phyloP scores from a whole-genome alignment of 78 protist genomes.

The Dictyostelium citrinum region DNA sequence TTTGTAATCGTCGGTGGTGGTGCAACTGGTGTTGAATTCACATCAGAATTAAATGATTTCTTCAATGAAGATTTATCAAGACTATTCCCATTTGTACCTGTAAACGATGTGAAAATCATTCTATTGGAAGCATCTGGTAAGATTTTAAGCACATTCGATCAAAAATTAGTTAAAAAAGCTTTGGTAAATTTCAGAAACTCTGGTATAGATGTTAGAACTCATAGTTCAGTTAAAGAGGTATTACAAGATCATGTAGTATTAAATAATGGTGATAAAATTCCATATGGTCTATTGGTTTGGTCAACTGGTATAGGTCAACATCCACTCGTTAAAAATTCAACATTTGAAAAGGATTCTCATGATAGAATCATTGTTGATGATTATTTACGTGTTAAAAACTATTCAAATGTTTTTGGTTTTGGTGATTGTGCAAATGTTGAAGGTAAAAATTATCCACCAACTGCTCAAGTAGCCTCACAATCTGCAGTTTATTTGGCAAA shows the following conservation, averaged over 20 bases:
- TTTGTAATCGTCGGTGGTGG: conserved; percentile 92
- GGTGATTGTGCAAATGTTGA: conserved; percentile 84
- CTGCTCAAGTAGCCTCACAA: conserved; percentile 85
- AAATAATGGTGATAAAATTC: neutral
- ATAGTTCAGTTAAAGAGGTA: conserved; percentile 41
- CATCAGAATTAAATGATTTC: conserved; percentile 24
- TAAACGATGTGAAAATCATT: conserved; percentile 63
- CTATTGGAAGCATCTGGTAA: conserved; percentile 40
- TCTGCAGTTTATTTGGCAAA: conserved; percentile 77
- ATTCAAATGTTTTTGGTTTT: conserved; percentile 44
- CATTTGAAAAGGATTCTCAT: conserved; percentile 33
- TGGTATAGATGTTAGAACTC: conserved; percentile 43
- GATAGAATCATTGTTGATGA: conserved; percentile 56
- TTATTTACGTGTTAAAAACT: conserved; percentile 1
- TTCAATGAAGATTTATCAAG: conserved; percentile 33
- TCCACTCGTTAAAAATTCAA: neutral
- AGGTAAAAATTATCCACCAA: conserved; percentile 47
- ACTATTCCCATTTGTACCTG: conserved; percentile 66
- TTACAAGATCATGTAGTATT: neutral
- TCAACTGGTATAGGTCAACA: conserved; percentile 69
- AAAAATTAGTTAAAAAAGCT: conserved; percentile 36
- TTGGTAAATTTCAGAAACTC: conserved; percentile 6
- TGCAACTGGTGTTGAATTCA: conserved; percentile 83
- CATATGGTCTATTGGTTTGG: conserved; percentile 63
- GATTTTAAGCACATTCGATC: conserved; percentile 40